Base-by-base conservation (phyloP, 345 rosid genomes). In the Salix viminalis region DNA sequence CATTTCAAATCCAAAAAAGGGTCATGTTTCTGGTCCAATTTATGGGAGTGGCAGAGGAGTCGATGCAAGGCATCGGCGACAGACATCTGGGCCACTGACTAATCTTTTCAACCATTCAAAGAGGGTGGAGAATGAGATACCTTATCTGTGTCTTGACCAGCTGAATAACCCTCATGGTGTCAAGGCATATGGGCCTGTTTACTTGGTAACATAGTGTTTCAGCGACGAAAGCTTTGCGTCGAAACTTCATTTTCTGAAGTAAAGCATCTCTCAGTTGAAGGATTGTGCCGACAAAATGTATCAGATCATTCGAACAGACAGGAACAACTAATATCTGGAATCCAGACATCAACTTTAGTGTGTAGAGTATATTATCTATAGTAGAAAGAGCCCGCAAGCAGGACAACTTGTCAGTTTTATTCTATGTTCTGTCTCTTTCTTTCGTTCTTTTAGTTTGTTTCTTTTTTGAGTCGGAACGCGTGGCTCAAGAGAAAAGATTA, bases 111-210 rank as follows among this genome's bases (percentile, higher is more conserved):
- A 74, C 71, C 70, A 81, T 68, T 34, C 58, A 7, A 85, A 76
- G 75, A 79, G 76, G 75, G 61, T 42, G 15, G 86, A 77, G 77
- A 79, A 74, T 41, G 86, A 88, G 76, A 77, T 60, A 26, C 86
- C 79, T 36, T 88, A 87, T 61, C 44, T 84, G 78, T 75, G 82
- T 67, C 90, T 88, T 23, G 83, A 83, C 36, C 77, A 78, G 32
- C 66, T 70, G 48, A 83, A 81, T 70, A 76, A 60, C 26, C 75
- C 84, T 68, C 73, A 77, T 41, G 79, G 76, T 32, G 77, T 80
- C 24, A 83, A 81, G 39, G 71, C 86, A 52, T 88, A 83, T 61
- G 90, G 91, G 30, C 90, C 89, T 56, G 77, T 87, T 61, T 88
- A 87, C 80, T 84, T 86, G 73, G 91, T 90, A 42, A 86, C 91